Evolutionary conservation across 2,329 filamentous ascomycete genomes (phyloP), one percentile per base, ranked within the genome.

Genomic region (Cordyceps cicadae): DNA sequence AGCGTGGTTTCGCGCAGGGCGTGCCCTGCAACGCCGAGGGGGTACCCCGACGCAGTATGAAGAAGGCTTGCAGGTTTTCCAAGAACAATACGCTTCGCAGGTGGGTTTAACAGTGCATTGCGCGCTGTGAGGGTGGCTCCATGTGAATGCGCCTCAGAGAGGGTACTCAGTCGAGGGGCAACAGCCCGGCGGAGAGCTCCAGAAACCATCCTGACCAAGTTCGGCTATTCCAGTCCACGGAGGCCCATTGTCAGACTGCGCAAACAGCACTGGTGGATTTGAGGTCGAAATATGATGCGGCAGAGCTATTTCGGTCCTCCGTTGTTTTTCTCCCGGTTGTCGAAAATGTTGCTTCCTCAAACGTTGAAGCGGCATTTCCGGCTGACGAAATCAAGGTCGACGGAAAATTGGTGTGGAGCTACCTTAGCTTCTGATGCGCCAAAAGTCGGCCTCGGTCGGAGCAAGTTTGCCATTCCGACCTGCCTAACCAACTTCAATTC

Each of bases 101-200:
- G 39, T 14, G 57, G 39, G 26, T 29, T 41, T 9, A 29, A 46
- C 3, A 52, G 26, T 37, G 37, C 29, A 48, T 19, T 53, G 57
- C 49, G 50, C 62, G 68, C 63, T 59, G 64, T 61, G 45, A 64
- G 56, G 53, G 66, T 57, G 61, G 65, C 62, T 59, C 64, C 62
- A 61, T 69, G 67, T 51, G 66, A 64, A 71, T 69, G 69, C 67
- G 52, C 34, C 37, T 61, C 46, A 2, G 45, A 21, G 37, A 55
- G 67, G 64, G 72, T 71, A 66, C 72, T 73, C 70, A 76, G 73
- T 68, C 74, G 75, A 64, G 78, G 78, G 72, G 79, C 74, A 74
- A 81, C 74, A 72, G 74, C 74, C 68, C 76, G 77, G 67, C 78
- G 79, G 68, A 78, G 73, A 69, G 75, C 74, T 71, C 76, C 78